Base-by-base conservation (phyloP, 2,329 filamentous ascomycete species). In the Clonostachys solani region DNA sequence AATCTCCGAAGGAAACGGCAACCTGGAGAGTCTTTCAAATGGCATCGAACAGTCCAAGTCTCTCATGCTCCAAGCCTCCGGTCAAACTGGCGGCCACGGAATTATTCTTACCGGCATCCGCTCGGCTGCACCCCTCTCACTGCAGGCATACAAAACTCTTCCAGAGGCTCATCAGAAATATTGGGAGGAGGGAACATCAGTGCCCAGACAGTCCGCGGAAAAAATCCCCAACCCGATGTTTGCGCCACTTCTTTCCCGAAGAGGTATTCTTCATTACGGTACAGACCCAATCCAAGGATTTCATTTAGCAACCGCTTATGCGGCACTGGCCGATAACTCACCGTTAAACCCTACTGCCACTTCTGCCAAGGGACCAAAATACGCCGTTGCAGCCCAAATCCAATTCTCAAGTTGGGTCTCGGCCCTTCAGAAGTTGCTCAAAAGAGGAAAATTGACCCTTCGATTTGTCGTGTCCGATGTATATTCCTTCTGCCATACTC, bases 251-350 rank as follows among this genome's bases (percentile, higher is more conserved):
- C 48, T 72, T 4, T 66, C 64, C 0, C 50, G 58, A 5, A 50
- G 58, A n/a, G 61, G 63, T 2, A 50, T 63, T 3, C 60, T 83
- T 29, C 72, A 77, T 49, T 73, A 75, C 54, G 67, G 63, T 5
- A 69, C 68, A 5, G 66, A 83, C 49, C 80, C 81, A 1, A 50
- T 81, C 1, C 54, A 74, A 6, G 74, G 79, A 2, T 85, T 78
- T 48, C 80, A 84, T 58, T 65, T 84, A n/a, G 75, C 77, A 3
- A 62, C 69, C 1, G 74, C 71, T 3, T 70, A 67, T 49, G 64
- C 66, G 3, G 55, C 64, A 0, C 60, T 76, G 2, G 52, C 61
- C 1, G 56, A 67, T 5, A 45, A 52, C 1, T 76, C 73, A 2
- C 70, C 73, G 0, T 56, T 77, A 19, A 59, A 58, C 7, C 53